Evolutionary conservation across 2,329 filamentous ascomycete genomes (phyloP), one percentile per base, ranked within the genome.

Genomic region (Pseudohalonectria lignicola): DNA sequence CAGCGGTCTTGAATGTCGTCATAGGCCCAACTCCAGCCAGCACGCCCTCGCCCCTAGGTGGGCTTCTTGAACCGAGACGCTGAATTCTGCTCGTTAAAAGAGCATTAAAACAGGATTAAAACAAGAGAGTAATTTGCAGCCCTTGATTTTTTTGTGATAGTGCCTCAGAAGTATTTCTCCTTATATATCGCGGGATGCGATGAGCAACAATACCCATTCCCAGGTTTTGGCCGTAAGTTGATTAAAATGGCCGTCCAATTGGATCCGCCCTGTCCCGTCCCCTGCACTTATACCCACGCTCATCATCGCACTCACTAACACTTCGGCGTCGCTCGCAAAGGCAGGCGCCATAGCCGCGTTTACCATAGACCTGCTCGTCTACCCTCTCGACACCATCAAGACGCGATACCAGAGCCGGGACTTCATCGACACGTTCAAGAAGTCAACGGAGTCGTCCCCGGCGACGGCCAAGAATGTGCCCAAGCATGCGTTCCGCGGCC

Each of bases 371-470:
- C 66, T 93, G 35, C 66, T 94, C 13, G 75, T 94, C 26, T 94
- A 92, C 51, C 88, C 87, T 0, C 67, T 94, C 13, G 88, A 94
- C 55, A 95, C 87, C 0, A 67, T 94, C 50, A 94, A 94, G 56
- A 94, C 87, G 7, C 75, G 87, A 9, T 71, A 86, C 34, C 87
- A 94, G 55, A 86, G 81, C 38, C 79, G 78, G 11, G 74, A 87
- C 49, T 92, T 87, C 60, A 63, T 75, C 28, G 70, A 71, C 36
- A 67, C 79, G 1, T 90, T 79, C 60, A 66, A 34, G 18, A 34
- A 29, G 12, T 34, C 67, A 0, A 71, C 73, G 1, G 70, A 72
- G 17, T 23, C 19, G 13, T 17, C 36, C 15, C n/a, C n/a, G n/a
- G 69, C 70, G 12, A 64, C 66, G 1, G 58, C 75, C 23, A 74